Percentiles rank a stretch among this genome's conserved stretches.
These are phyloP conservation scores for Trypanosoma melophagium DNA, from an alignment of 208 protist species.

Conservation along the genomic window DNA sequence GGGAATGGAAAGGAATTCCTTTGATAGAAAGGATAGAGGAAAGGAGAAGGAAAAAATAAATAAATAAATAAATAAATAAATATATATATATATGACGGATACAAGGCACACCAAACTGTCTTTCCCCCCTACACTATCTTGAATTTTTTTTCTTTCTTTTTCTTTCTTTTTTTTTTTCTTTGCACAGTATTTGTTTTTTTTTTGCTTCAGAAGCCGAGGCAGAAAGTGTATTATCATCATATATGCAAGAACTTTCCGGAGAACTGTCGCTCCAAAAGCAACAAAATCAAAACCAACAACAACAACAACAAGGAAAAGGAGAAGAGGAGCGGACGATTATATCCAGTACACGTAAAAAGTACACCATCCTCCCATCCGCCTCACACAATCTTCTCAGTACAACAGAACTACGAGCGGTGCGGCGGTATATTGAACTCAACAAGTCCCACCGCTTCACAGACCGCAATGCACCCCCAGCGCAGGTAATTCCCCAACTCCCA, in stretches of 20 bases:
- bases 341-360: conserved; percentile 55
- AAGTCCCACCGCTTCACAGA: conserved; percentile 34
- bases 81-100: background rate
- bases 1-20: too few relatives aligned
- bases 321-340: conserved; percentile 22
- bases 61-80: background rate
- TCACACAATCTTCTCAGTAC: conserved; percentile 49
- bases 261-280: background rate
- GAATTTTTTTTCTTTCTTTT: background rate
- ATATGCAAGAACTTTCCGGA: too few relatives aligned
- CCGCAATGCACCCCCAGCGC: conserved; percentile 33
- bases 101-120: too few relatives aligned
- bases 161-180: background rate
- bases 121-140: too few relatives aligned
- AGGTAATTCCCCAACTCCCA: conserved; percentile 60
- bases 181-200: background rate
- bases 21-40: too few relatives aligned
- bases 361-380: conserved; percentile 52
- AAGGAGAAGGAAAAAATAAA: too few relatives aligned
- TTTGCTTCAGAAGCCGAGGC: background rate
- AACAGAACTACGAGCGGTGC: conserved; percentile 51
- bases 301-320: background rate
- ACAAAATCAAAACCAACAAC: background rate
- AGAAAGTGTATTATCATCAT: too few relatives aligned
- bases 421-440: conserved; percentile 51